Evolutionary conservation across 2,329 filamentous ascomycete genomes (phyloP).

Genomic region (Fusarium sp.): DNA sequence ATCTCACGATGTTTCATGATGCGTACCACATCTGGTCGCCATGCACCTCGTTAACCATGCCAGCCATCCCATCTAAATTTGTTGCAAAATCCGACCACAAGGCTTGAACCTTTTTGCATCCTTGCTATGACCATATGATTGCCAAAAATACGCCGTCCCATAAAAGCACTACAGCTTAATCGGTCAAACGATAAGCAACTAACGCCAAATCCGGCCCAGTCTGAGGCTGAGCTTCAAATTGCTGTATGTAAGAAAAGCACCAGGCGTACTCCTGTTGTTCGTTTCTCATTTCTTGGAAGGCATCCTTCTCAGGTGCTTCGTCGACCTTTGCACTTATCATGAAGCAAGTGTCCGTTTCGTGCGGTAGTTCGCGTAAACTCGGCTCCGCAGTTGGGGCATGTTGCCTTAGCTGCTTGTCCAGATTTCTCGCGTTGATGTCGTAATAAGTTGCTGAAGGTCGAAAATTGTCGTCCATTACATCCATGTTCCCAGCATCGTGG

Average conservation of each 20-base stretch:
- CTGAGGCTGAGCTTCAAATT: constrained; percentile 44
- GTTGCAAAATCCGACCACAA: constrained; percentile 28
- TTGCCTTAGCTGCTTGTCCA: constrained; percentile 88
- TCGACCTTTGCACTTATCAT: constrained; percentile 91
- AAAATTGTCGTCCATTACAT: constrained; percentile 95
- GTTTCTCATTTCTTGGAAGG: constrained; percentile 26
- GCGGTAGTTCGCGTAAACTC: constrained; percentile 93
- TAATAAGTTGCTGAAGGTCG: constrained; percentile 94
- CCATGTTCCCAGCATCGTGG: constrained; percentile 98
- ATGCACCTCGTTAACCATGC: constrained; percentile 32
- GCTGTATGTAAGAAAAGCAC: constrained; percentile 37
- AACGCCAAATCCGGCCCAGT: constrained; percentile 37
- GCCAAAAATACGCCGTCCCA: constrained; percentile 44
- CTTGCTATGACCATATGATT: constrained; percentile 24
- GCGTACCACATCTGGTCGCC: constrained; percentile 36
- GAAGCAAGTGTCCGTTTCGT: constrained; percentile 85
- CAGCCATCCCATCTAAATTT: constrained; percentile 36
- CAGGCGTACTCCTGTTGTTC: constrained; percentile 22
- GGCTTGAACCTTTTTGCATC: constrained; percentile 26
- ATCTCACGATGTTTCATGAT: constrained; percentile 45
- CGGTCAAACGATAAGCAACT: constrained; percentile 21
- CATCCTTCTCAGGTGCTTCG: constrained; percentile 48
- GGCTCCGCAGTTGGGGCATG: constrained; percentile 91
- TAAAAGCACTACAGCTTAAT: constrained; percentile 40
- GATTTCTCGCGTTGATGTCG: constrained; percentile 96